Conservation (phyloP, 1,284 basidiomycete genomes). For the Gomphus bonarii region DNA sequence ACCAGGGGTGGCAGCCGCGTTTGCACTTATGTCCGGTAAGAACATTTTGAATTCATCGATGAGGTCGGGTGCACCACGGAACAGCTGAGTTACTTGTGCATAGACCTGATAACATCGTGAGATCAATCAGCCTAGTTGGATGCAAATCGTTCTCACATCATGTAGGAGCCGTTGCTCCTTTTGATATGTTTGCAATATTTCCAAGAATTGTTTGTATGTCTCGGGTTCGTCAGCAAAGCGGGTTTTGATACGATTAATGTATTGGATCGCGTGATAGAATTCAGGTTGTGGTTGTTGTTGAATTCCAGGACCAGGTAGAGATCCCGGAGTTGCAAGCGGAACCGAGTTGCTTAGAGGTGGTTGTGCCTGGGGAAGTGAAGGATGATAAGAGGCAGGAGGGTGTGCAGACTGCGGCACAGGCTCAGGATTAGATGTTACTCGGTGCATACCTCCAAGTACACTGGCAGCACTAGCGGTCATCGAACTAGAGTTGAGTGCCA, state of each 20-base stretch:
- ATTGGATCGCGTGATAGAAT: constrained; percentile 97
- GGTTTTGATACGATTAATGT: constrained; percentile 98
- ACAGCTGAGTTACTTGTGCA: constrained; percentile 85
- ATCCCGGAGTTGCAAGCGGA: background rate
- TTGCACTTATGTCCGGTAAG: constrained; percentile 59
- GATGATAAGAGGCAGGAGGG: constrained; percentile 12
- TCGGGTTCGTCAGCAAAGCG: constrained; percentile 88
- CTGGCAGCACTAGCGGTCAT: constrained; percentile 44
- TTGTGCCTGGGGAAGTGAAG: constrained; percentile 19
- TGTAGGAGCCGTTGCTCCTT: constrained; percentile 85
- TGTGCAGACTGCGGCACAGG: constrained; percentile 30
- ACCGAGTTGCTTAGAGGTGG: constrained; percentile 13
- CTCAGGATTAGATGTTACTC: constrained; percentile 19
- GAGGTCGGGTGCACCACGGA: constrained; percentile 88
- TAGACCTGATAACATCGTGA: constrained; percentile 56
- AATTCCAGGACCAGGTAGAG: constrained; percentile 12
- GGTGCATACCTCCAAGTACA: constrained; percentile 32
- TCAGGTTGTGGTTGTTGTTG: constrained; percentile 32
- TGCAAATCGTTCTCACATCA: constrained; percentile 50
- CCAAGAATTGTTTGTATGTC: constrained; percentile 97
- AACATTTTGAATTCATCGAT: constrained; percentile 96
- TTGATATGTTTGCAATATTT: constrained; percentile 96
- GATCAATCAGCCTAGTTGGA: background rate
- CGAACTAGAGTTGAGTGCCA: constrained; percentile 4
- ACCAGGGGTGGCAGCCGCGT: constrained; percentile 26